A percentile compares a stretch with the other conserved stretches of the same genome.
phyloP scores from a whole-genome alignment of 805 yeast species.

The Saturnispora zaruensis region DNA sequence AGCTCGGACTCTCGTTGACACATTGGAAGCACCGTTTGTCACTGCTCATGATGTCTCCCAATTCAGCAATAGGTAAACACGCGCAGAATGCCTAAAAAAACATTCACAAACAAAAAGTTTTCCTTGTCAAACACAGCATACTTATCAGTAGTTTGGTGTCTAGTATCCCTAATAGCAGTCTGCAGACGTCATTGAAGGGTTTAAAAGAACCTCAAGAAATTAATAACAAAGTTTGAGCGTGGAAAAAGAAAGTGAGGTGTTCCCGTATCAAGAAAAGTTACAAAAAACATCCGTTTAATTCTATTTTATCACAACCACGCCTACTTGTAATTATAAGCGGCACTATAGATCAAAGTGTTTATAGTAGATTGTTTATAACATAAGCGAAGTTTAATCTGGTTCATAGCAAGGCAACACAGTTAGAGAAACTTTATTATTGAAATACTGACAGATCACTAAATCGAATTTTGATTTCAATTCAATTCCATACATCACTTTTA shows the following conservation, averaged over 20 bases:
- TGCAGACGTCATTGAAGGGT: not conserved
- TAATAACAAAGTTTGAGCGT: not conserved
- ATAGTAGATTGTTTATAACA: not conserved
- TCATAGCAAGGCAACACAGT: not conserved
- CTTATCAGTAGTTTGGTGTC: not conserved
- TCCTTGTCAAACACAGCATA: not conserved
- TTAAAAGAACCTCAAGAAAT: not conserved
- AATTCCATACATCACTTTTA: not conserved
- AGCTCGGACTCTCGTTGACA: conserved; percentile 6
- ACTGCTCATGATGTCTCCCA: conserved; percentile 5
- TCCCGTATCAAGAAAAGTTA: not conserved
- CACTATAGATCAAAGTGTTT: not conserved
- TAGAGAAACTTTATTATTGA: not conserved
- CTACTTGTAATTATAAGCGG: not conserved
- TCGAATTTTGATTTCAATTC: not conserved
- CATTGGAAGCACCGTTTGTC: conserved; percentile 10
- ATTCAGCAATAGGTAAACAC: conserved; percentile 9
- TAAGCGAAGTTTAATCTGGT: not conserved
- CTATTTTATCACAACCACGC: not conserved
- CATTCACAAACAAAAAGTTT: conserved; percentile 5
- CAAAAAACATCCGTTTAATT: not conserved
- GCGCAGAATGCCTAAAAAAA: not conserved
- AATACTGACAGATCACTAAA: not conserved
- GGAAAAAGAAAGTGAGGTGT: not conserved
- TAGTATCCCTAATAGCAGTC: not conserved